Evolutionary conservation across 306 rosid genomes (phyloP).

Genomic region (Dryas alaskensis): DNA sequence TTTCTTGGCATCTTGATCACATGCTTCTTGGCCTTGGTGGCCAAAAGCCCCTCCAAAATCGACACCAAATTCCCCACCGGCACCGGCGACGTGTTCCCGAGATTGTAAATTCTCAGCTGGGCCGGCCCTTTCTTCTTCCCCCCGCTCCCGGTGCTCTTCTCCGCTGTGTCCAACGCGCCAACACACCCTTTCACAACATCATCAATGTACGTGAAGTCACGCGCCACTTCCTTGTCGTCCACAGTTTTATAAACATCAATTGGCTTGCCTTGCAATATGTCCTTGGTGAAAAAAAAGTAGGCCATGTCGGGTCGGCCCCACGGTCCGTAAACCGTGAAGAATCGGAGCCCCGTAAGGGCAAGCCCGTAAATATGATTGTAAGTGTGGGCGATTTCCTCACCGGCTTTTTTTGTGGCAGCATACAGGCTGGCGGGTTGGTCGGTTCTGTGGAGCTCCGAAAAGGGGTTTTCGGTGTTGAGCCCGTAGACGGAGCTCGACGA

Average conservation of each 20-base stretch:
- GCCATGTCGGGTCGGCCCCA: conserved; percentile 99
- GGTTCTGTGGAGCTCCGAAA: conserved; percentile 70
- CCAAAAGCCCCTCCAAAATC: conserved; percentile 48
- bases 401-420: conserved; percentile 92
- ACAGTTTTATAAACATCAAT: conserved; percentile 61
- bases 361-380: conserved; percentile 86
- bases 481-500: conserved; percentile 89
- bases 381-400: conserved; percentile 86
- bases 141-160: conserved; percentile 78
- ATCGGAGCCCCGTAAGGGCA: conserved; percentile 67
- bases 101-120: conserved; percentile 65
- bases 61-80: conserved; percentile 78
- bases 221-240: conserved; percentile 86
- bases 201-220: conserved; percentile 91
- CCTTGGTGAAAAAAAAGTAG: conserved; percentile 82
- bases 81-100: conserved; percentile 85
- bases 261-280: conserved; percentile 65
- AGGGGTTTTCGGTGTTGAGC: conserved; percentile 65
- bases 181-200: conserved; percentile 75
- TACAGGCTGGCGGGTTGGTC: conserved; percentile 87
- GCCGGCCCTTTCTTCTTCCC: conserved; percentile 72
- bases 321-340: conserved; percentile 90
- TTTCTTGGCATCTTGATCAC: conserved; percentile 78
- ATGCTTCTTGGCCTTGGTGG: conserved; percentile 63
- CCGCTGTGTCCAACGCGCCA: conserved; percentile 70